Percentiles rank a stretch among this genome's conserved stretches.
Evolutionary conservation across 2,329 filamentous ascomycete species (phyloP).

Genomic region (Aspergillus arachidicola): DNA sequence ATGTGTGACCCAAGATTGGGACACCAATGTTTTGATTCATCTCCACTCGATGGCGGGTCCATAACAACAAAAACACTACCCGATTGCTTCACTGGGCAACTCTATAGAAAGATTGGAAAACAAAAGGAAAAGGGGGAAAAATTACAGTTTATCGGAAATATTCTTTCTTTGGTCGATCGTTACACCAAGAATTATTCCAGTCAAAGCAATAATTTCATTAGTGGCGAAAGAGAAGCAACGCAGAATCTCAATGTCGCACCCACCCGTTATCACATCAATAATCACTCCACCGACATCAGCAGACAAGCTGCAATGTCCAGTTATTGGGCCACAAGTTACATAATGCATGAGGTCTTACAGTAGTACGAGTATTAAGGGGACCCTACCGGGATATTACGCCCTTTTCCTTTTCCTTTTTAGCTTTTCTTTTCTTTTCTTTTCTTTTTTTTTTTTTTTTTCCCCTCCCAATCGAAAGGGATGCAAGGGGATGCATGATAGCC

Average conservation of each 20-base stretch:
- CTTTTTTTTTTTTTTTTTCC: neutral
- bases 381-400: neutral
- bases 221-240: neutral
- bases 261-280: neutral
- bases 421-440: neutral
- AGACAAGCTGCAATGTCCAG: neutral
- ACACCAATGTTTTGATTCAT: constrained; percentile 8
- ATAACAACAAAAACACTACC: neutral
- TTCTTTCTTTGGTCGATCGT: neutral
- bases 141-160: neutral
- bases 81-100: neutral
- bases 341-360: neutral
- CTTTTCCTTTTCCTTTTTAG: neutral
- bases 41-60: constrained; percentile 5
- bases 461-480: constrained; percentile 1
- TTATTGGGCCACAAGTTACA: neutral
- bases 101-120: neutral
- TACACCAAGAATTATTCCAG: neutral
- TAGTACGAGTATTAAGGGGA: neutral
- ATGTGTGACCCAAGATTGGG: constrained; percentile 21
- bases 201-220: neutral
- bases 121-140: constrained; percentile 2
- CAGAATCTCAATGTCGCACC: neutral
- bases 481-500: constrained; percentile 6
- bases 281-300: constrained; percentile 4